These are phyloP conservation scores for Melanomma pulvis-pyrius DNA, from an alignment of 495 filamentous ascomycete species.

Conservation along the genomic window DNA sequence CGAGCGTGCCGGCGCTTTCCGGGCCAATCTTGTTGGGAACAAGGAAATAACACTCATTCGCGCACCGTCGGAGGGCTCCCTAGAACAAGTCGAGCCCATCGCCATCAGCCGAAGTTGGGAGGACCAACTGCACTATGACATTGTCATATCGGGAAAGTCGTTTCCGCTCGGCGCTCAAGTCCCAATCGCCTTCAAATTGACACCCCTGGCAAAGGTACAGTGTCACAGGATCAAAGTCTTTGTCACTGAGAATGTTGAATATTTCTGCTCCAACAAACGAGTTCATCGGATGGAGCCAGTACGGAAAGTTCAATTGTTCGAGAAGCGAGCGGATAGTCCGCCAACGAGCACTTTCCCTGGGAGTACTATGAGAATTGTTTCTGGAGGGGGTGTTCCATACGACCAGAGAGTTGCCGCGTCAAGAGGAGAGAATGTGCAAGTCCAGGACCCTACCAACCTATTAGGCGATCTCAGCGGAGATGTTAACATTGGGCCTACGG, in stretches of 20 bases:
- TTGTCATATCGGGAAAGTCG: constrained; percentile 97
- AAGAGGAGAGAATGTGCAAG: constrained; percentile 58
- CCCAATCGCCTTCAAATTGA: constrained; percentile 96
- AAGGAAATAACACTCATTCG: constrained; percentile 87
- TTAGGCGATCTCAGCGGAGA: constrained; percentile 76
- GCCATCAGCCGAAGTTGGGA: constrained; percentile 97
- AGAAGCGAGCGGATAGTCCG: constrained; percentile 84
- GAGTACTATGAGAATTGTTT: constrained; percentile 75
- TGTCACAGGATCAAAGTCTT: constrained; percentile 95
- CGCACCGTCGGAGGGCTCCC: constrained; percentile 84
- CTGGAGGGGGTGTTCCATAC: constrained; percentile 78
- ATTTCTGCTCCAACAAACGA: constrained; percentile 84
- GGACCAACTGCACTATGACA: constrained; percentile 97
- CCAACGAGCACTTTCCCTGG: constrained; percentile 75
- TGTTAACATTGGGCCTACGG: constrained; percentile 77
- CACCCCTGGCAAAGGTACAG: constrained; percentile 92
- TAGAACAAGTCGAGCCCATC: constrained; percentile 94
- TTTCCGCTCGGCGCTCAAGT: constrained; percentile 92
- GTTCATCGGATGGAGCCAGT: constrained; percentile 85
- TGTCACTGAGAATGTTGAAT: constrained; percentile 92
- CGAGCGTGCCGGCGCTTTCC: constrained; percentile 89
- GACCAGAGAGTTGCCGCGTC: constrained; percentile 63
- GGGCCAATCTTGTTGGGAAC: constrained; percentile 80
- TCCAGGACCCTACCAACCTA: constrained; percentile 64
- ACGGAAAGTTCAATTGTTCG: constrained; percentile 83